Evolutionary conservation across 2,329 filamentous ascomycete genomes (phyloP).

Genomic region (Penicillium verrucosum): DNA sequence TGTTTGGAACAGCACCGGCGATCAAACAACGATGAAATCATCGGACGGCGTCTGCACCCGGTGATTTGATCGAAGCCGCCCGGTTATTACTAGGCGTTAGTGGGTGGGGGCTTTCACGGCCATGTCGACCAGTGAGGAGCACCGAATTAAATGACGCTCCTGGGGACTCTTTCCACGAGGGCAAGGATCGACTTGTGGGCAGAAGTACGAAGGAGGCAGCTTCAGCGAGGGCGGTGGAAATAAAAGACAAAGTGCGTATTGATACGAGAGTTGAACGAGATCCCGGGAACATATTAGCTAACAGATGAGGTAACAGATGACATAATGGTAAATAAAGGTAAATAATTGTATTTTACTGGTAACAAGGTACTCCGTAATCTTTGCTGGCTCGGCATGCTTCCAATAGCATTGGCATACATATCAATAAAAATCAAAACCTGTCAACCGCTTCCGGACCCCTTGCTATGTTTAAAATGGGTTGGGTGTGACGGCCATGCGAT

Average conservation of each 20-base stretch:
- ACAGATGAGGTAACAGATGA: conserved; percentile 5
- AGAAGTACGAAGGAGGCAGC: conserved; percentile 21
- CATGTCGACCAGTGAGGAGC: conserved; percentile 11
- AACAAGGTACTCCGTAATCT: background rate
- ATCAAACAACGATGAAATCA: conserved; percentile 21
- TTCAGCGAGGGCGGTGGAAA: conserved; percentile 19
- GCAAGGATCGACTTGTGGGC: conserved; percentile 19
- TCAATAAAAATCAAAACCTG: background rate
- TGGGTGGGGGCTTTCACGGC: conserved; percentile 11
- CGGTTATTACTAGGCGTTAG: conserved; percentile 15
- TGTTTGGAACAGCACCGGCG: conserved; percentile 6
- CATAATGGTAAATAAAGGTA: conserved; percentile 17
- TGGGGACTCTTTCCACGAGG: conserved; percentile 19
- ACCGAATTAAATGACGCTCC: conserved; percentile 26
- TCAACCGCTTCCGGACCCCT: conserved; percentile 23
- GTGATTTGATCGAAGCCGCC: conserved; percentile 19
- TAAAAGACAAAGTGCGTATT: conserved; percentile 7
- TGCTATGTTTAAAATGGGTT: conserved; percentile 8
- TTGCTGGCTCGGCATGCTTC: conserved; percentile 3
- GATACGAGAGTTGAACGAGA: background rate
- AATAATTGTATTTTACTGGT: background rate
- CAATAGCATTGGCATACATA: conserved; percentile 14
- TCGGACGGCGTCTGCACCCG: conserved; percentile 8
- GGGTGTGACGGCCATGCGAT: conserved; percentile 10
- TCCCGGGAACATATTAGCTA: background rate